A percentile compares a stretch with the other conserved stretches of the same genome.
These are phyloP conservation scores for Ophiosphaerella narmari DNA, from an alignment of 2,329 filamentous ascomycete genomes.

Conservation along the genomic window DNA sequence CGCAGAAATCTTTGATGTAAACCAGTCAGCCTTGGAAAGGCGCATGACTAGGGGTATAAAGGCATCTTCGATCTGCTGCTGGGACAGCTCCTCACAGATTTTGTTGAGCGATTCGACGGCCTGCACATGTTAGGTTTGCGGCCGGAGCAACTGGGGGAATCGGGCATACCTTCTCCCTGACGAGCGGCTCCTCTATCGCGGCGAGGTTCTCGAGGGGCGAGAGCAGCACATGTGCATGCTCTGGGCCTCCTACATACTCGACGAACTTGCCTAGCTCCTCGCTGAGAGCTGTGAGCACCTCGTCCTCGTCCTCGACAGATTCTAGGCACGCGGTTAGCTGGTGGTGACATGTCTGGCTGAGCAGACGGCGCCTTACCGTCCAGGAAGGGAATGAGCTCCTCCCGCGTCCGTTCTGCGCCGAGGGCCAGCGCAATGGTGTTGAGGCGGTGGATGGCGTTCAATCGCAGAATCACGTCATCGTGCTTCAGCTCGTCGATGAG, in stretches of 20 bases:
- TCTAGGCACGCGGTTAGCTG: constrained; percentile 62
- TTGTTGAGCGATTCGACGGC: constrained; percentile 99
- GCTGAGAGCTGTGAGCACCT: constrained; percentile 94
- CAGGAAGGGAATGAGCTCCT: constrained; percentile 98
- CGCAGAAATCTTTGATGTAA: constrained; percentile 98
- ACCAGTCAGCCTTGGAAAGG: constrained; percentile 99
- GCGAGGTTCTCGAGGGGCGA: constrained; percentile 97
- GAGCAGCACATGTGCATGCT: constrained; percentile 93
- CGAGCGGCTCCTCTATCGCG: constrained; percentile 96
- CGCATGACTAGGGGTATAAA: constrained; percentile 95
- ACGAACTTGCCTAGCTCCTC: constrained; percentile 96
- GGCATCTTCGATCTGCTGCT: constrained; percentile 93
- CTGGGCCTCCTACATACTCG: constrained; percentile 94
- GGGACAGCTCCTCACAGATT: constrained; percentile 90
- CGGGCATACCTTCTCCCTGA: constrained; percentile 83
- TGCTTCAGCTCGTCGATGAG: constrained; percentile 99
- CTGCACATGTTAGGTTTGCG: constrained; percentile 55
- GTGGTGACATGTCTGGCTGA: not conserved
- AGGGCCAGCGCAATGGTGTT: constrained; percentile 97
- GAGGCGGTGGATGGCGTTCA: constrained; percentile 97
- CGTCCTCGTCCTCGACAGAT: constrained; percentile 98
- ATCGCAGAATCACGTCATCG: constrained; percentile 94
- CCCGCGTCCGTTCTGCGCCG: constrained; percentile 92
- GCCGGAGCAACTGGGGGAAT: too few species aligned
- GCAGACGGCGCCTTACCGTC: constrained; percentile 73